These are phyloP conservation scores for Entomortierella lignicola DNA, from an alignment of 192 early-diverging fungal genomes.

Conservation along the genomic window DNA sequence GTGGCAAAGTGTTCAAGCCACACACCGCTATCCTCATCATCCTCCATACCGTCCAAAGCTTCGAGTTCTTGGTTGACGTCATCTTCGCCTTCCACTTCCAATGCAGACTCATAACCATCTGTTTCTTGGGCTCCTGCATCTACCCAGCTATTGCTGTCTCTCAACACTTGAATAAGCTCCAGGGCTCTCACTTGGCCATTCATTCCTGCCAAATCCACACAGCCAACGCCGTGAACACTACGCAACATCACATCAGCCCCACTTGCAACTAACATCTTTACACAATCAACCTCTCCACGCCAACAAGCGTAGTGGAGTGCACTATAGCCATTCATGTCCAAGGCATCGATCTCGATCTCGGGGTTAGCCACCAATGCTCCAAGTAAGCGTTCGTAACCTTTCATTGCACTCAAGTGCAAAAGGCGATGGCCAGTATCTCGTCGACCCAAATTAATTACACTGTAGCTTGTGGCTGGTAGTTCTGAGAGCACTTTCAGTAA, in stretches of 20 bases:
- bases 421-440: constrained; percentile 65
- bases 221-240: constrained; percentile 39
- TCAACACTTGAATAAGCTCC: constrained; percentile 25
- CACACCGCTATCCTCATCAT: constrained; percentile 30
- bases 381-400: constrained; percentile 65
- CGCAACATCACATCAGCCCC: constrained; percentile 42
- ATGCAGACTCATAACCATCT: constrained; percentile 34
- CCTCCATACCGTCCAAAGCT: constrained; percentile 16
- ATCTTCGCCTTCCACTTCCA: constrained; percentile 36
- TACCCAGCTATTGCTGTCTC: constrained; percentile 47
- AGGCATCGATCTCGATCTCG: constrained; percentile 59
- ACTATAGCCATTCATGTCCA: constrained; percentile 75
- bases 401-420: constrained; percentile 71
- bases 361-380: constrained; percentile 52
- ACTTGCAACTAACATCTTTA: constrained; percentile 61
- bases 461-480: constrained; percentile 18
- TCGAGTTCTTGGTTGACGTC: constrained; percentile 42
- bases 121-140: constrained; percentile 45
- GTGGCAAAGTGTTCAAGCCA: constrained; percentile 47
- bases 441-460: constrained; percentile 35
- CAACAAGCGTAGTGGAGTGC: constrained; percentile 78
- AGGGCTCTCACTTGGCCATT: background rate
- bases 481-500: constrained; percentile 41
- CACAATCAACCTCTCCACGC: constrained; percentile 60
- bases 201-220: constrained; percentile 33